Evolutionary conservation across 2,329 filamentous ascomycete genomes (phyloP).

Genomic region (Cordyceps javanica): DNA sequence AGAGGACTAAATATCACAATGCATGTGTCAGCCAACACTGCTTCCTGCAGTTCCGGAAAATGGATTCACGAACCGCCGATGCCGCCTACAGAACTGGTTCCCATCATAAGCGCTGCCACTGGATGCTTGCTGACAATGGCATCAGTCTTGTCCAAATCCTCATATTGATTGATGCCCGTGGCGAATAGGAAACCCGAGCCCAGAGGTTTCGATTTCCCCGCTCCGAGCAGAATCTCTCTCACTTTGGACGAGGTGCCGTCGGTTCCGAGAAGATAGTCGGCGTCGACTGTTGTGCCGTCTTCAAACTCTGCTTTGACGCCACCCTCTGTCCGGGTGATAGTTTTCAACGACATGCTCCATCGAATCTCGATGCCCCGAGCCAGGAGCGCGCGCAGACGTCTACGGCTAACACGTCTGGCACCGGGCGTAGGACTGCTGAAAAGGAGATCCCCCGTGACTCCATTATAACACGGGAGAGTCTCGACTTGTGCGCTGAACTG

Average conservation of each 20-base stretch:
- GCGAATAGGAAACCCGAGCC: constrained; percentile 26
- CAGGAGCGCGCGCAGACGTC: constrained; percentile 27
- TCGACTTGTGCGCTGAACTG: constrained; percentile 25
- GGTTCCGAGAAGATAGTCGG: constrained; percentile 26
- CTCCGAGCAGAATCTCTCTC: constrained; percentile 24
- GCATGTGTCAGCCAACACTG: neutral
- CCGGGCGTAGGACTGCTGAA: constrained; percentile 28
- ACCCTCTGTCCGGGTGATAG: neutral
- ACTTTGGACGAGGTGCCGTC: constrained; percentile 27
- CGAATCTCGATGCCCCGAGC: constrained; percentile 26
- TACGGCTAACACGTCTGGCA: constrained; percentile 28
- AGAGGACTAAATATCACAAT: constrained; percentile 16
- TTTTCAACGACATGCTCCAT: constrained; percentile 23
- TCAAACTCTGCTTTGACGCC: constrained; percentile 22
- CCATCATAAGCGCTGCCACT: constrained; percentile 25
- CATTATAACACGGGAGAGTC: constrained; percentile 27
- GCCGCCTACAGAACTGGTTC: constrained; percentile 22
- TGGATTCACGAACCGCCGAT: constrained; percentile 23
- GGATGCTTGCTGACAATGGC: constrained; percentile 24
- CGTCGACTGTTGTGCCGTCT: constrained; percentile 18
- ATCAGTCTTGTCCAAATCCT: constrained; percentile 21
- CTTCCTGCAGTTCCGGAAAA: neutral
- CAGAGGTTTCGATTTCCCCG: constrained; percentile 18
- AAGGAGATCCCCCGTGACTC: constrained; percentile 29
- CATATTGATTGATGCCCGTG: constrained; percentile 21